phyloP scores from a whole-genome alignment of 2,329 filamentous ascomycete genomes.

The Scedosporium dehoogii region DNA sequence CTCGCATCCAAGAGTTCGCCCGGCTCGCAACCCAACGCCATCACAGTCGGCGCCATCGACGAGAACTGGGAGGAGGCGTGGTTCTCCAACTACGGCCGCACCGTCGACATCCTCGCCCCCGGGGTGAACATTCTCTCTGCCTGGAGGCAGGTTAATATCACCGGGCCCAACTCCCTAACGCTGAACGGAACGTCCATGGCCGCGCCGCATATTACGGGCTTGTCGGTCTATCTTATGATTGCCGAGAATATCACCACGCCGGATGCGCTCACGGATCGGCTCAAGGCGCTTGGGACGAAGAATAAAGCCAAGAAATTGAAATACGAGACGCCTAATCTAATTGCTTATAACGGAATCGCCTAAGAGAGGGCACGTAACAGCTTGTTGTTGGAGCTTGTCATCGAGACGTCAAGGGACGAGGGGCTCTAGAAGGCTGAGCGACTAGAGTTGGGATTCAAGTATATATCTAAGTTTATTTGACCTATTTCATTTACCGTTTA shows the following conservation, averaged over 20 bases:
- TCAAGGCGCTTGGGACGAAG: constrained; percentile 31
- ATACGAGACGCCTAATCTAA: constrained; percentile 35
- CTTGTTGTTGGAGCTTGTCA: too few relatives aligned
- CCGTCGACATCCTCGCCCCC: constrained; percentile 28
- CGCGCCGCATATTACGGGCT: constrained; percentile 47
- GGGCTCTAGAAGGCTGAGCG: too few relatives aligned
- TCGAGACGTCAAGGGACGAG: too few relatives aligned
- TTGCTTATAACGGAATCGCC: constrained; percentile 43
- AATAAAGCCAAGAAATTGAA: constrained; percentile 30
- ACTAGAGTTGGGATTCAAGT: too few relatives aligned
- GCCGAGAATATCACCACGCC: constrained; percentile 30
- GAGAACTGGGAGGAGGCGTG: constrained; percentile 22
- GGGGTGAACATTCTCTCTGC: constrained; percentile 25
- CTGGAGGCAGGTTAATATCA: constrained; percentile 12
- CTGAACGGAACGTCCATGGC: constrained; percentile 32
- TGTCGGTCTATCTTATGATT: constrained; percentile 36
- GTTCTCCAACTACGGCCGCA: constrained; percentile 34
- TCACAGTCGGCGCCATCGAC: constrained; percentile 35
- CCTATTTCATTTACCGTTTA: too few relatives aligned
- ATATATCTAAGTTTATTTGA: too few relatives aligned
- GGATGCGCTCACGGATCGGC: constrained; percentile 34
- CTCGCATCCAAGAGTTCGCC: constrained; percentile 31
- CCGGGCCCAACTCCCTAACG: neutral
- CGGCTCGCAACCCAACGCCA: constrained; percentile 28
- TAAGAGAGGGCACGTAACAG: constrained; percentile 6